Conservation (phyloP, 208 protist species). For the Leishmania arabica region DNA sequence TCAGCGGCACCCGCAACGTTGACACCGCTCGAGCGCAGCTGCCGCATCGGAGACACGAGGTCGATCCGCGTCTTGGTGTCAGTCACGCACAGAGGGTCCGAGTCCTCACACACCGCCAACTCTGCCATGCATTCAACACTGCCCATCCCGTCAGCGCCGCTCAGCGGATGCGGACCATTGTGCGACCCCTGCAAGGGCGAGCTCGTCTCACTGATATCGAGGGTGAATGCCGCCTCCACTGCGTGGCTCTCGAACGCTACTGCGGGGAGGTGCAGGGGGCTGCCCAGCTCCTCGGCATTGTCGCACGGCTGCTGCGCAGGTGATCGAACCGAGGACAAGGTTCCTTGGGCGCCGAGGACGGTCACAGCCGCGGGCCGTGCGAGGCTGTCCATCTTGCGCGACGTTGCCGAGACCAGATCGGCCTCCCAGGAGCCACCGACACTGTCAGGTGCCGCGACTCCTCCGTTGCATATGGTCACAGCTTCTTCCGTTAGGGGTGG, state of each 20-base stretch:
- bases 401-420: background rate
- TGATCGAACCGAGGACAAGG: background rate
- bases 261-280: conserved; percentile 28
- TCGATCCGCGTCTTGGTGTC: conserved; percentile 12
- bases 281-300: background rate
- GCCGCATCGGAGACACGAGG: background rate
- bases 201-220: conserved; percentile 19
- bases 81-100: conserved; percentile 3
- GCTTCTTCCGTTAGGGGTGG: background rate
- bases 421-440: background rate
- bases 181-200: background rate
- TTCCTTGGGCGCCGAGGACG: background rate
- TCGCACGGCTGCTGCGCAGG: background rate
- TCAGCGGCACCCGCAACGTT: background rate
- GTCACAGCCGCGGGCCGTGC: background rate
- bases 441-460: background rate
- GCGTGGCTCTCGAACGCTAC: conserved; percentile 26
- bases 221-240: conserved; percentile 13
- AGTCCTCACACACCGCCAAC: background rate
- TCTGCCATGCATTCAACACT: background rate
- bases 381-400: background rate
- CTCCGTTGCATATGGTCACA: background rate
- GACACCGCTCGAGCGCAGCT: background rate
- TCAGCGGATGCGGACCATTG: background rate
- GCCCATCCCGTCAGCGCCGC: background rate